Conservation (phyloP, 2,329 filamentous ascomycete genomes). For the Macrophomina pseudophaseolina region DNA sequence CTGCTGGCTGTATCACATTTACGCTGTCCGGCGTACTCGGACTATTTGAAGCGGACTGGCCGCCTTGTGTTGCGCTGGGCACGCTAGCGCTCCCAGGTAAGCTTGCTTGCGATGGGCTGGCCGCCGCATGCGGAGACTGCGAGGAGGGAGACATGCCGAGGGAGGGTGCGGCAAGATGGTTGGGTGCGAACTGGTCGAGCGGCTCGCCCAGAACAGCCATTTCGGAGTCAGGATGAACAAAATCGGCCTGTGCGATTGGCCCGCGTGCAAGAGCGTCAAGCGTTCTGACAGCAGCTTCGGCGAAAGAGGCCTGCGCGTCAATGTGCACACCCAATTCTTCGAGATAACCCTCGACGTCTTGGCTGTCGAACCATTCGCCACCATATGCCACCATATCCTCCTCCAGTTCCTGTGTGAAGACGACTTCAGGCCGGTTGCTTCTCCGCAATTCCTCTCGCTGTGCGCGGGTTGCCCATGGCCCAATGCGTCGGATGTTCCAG, state of each 20-base stretch:
- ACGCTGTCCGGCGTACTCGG: slow-evolving; percentile 12
- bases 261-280: slow-evolving; percentile 46
- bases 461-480: slow-evolving; percentile 29
- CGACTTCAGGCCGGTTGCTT: background rate
- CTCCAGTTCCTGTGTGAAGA: slow-evolving; percentile 33
- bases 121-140: background rate
- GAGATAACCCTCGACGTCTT: slow-evolving; percentile 78
- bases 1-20: background rate
- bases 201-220: slow-evolving; percentile 15
- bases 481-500: slow-evolving; percentile 41
- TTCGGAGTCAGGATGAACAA: slow-evolving; percentile 20
- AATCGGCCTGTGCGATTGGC: background rate
- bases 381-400: slow-evolving; percentile 67
- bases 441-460: slow-evolving; percentile 8
- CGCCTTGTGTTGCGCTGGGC: background rate
- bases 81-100: background rate
- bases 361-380: slow-evolving; percentile 76
- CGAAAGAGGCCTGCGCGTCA: slow-evolving; percentile 63
- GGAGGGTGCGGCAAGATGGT: background rate
- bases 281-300: slow-evolving; percentile 53
- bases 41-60: background rate
- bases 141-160: background rate
- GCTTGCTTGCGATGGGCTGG: slow-evolving; percentile 10
- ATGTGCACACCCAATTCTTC: slow-evolving; percentile 67
- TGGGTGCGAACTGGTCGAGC: slow-evolving; percentile 24